Conservation (phyloP, 1,284 basidiomycete species). For the Pholiota adiposa region DNA sequence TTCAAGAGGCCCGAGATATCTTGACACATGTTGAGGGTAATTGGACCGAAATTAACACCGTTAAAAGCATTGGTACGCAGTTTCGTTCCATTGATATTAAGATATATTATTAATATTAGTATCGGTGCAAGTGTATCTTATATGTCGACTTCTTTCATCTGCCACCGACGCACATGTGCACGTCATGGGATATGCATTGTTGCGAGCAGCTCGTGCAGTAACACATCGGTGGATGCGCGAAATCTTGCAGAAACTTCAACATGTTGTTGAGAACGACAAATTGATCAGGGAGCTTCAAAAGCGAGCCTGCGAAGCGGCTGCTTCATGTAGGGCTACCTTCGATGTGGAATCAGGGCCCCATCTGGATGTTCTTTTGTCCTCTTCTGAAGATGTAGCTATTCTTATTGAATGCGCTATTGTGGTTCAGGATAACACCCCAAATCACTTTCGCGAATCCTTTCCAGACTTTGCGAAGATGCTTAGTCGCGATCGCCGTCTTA, state of each 20-base stretch:
- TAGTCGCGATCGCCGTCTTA: slow-evolving; percentile 30
- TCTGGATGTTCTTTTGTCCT: slow-evolving; percentile 24
- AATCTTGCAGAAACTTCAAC: slow-evolving; percentile 29
- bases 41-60: slow-evolving; percentile 45
- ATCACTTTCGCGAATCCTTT: neutral
- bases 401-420: slow-evolving; percentile 40
- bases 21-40: slow-evolving; percentile 37
- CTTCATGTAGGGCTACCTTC: slow-evolving; percentile 45
- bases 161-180: slow-evolving; percentile 8
- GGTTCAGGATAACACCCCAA: slow-evolving; percentile 33
- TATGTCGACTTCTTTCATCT: slow-evolving; percentile 38
- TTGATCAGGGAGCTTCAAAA: slow-evolving; percentile 24
- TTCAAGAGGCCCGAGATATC: slow-evolving; percentile 30
- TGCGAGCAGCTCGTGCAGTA: slow-evolving; percentile 34
- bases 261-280: slow-evolving; percentile 22
- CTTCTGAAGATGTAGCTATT: slow-evolving; percentile 29
- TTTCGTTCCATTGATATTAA: neutral
- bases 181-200: slow-evolving; percentile 18
- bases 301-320: slow-evolving; percentile 38
- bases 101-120: neutral
- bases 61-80: slow-evolving; percentile 35
- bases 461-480: slow-evolving; percentile 25
- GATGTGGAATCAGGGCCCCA: slow-evolving; percentile 33
- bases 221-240: slow-evolving; percentile 41
- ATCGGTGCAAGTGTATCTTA: slow-evolving; percentile 29